Conservation (phyloP, 2,329 filamentous ascomycete genomes). For the Fusarium miscanthi region DNA sequence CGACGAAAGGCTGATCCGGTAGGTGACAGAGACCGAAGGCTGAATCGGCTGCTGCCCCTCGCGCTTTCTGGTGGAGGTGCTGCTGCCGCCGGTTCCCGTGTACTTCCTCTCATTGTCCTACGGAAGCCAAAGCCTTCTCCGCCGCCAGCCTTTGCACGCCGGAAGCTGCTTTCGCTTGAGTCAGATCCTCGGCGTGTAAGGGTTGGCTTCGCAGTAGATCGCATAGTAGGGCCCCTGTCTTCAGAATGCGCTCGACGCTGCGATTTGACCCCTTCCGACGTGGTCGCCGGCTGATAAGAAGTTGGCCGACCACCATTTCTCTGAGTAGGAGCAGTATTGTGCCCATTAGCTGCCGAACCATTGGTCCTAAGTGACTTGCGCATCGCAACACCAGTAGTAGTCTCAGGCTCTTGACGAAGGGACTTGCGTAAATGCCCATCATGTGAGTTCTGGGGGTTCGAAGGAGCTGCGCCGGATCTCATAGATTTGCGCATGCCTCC, state of each 20-base stretch:
- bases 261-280: constrained; percentile 26
- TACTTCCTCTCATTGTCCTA: constrained; percentile 72
- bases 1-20: constrained; percentile 65
- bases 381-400: constrained; percentile 27
- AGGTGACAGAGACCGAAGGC: constrained; percentile 77
- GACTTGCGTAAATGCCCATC: constrained; percentile 38
- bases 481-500: constrained; percentile 50
- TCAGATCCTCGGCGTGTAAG: constrained; percentile 69
- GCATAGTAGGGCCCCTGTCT: constrained; percentile 35
- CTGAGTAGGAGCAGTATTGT: constrained; percentile 1
- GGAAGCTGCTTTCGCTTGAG: constrained; percentile 86
- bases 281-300: constrained; percentile 46
- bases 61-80: constrained; percentile 43
- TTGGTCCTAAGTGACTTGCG: constrained; percentile 41
- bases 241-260: constrained; percentile 43
- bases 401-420: constrained; percentile 35
- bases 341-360: constrained; percentile 10
- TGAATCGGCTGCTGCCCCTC: constrained; percentile 69
- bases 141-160: constrained; percentile 64
- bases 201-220: constrained; percentile 45
- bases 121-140: constrained; percentile 71
- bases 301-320: constrained; percentile 40
- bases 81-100: constrained; percentile 36
- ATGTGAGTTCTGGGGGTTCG: constrained; percentile 11
- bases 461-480: constrained; percentile 37